phyloP scores from a whole-genome alignment of 2,329 filamentous ascomycete species.

The Raffaelea deltoideospora region DNA sequence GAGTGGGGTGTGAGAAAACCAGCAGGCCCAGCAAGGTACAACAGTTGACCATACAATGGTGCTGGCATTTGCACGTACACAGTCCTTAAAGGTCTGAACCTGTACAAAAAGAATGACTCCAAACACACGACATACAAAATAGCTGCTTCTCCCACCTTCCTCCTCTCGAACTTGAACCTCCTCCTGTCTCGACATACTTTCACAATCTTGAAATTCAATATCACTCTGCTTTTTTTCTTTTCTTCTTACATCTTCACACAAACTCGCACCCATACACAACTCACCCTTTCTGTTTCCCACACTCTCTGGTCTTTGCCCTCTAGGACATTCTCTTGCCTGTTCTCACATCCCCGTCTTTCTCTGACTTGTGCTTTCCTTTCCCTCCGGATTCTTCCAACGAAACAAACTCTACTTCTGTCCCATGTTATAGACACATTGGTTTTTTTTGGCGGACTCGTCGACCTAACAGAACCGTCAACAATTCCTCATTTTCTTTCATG shows the following conservation, averaged over 20 bases:
- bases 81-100: neutral
- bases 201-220: no score
- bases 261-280: neutral
- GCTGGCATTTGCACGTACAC: conserved; percentile 3
- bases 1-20: neutral
- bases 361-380: neutral
- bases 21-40: conserved; percentile 3
- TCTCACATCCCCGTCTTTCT: neutral
- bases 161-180: no score
- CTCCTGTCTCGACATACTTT: no score
- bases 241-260: neutral
- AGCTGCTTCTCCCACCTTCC: conserved; percentile 8
- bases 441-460: no score
- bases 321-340: neutral
- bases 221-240: neutral
- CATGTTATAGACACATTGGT: no score
- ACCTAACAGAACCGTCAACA: no score
- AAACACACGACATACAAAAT: conserved; percentile 11
- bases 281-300: neutral
- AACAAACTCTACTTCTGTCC: no score
- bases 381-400: no score
- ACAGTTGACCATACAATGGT: conserved; percentile 6
- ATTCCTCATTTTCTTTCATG: neutral
- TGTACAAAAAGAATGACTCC: conserved; percentile 4
- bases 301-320: neutral